Evolutionary conservation across 495 filamentous ascomycete genomes (phyloP), one percentile per base, ranked within the genome.

Genomic region (Penicillium manginii): DNA sequence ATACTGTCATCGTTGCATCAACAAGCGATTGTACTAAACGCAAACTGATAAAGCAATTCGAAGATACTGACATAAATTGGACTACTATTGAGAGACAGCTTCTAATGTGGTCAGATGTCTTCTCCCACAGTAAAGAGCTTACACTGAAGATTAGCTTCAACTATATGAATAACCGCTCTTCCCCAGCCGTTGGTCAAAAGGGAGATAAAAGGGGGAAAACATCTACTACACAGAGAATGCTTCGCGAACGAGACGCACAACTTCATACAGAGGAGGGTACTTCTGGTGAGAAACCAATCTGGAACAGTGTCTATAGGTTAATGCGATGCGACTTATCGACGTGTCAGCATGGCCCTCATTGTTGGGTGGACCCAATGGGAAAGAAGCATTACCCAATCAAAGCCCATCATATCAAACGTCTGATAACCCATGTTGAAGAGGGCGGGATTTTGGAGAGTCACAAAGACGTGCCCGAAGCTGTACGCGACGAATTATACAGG

Each of bases 281-380:
- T 31, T 69, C 60, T 15, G 69, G 69, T 2, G 11, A 64, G 21
- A 32, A 52, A 14, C 52, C 61, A 15, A 42, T 69, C 21, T 77
- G 63, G 66, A 55, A 60, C 21, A 58, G 61, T 53, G 61, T 77
- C 7, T 77, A 73, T 50, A 68, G 35, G 37, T 54, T 66, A 31
- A 67, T 74, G 59, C 63, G 62, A 35, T 74, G 61, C 40, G 51
- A 60, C 46, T 62, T 65, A 7, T 32, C 62, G 7, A 53, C 60
- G 33, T 73, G 61, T 21, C 52, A 62, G 1, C 15, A 17, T 2
- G 60, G 64, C 4, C 58, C 64, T 9, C 62, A 73, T 51, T 76
- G 62, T 52, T 74, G 66, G 69, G 55, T 62, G n/a, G 69, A 73
- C 42, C 61, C 61, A 29, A 54, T 56, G 12, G 57, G 61, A 69